Base-by-base conservation (phyloP, 768 basidiomycete genomes). In the Xanthoconium stramineum region DNA sequence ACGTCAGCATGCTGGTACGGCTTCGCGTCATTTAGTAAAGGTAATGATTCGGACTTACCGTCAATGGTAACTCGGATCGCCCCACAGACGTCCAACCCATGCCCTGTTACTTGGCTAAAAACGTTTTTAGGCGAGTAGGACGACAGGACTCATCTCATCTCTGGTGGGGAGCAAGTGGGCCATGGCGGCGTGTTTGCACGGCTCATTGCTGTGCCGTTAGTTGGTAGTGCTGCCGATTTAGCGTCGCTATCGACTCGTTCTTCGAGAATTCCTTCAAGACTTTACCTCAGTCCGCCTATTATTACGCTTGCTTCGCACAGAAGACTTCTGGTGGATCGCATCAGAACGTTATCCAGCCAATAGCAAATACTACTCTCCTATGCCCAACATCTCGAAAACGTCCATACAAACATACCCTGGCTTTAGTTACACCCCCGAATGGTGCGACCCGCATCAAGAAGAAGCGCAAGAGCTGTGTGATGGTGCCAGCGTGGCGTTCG, bases 121-220 rank as follows among this genome's bases (percentile, higher is more conserved):
- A 63, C 42, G 48, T 52, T 60, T 64, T 61, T 58, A 57, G 59
- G 53, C 55, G 59, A 61, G 40, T 47, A 56, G 52, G 48, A 55
- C 53, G 47, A 33, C 52, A 55, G 35, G 35, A 30, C 45, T 35
- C 43, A 32, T 44, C 55, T 49, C 55, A 42, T 52, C 47, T 56
- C 49, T 56, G 42, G 52, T 29, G 44, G 57, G 38, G 30, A 45
- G 24, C 47, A 47, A 58, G 60, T 61, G 59, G 59, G 62, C 64
- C 59, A 51, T 48, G 51, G 53, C 36, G 40, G 58, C 57, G 52
- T 61, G 43, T 49, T 51, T 46, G 28, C 50, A 63, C 58, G 62
- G 65, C 52, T 57, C 24, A 28, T 55, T 58, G 57, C 65, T 58
- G 61, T 63, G 60, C 57, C 46, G 15, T 40, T 29, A n/a, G 44